Conservation (phyloP, 2,329 filamentous ascomycete genomes). For the Podosphaera fusca region DNA sequence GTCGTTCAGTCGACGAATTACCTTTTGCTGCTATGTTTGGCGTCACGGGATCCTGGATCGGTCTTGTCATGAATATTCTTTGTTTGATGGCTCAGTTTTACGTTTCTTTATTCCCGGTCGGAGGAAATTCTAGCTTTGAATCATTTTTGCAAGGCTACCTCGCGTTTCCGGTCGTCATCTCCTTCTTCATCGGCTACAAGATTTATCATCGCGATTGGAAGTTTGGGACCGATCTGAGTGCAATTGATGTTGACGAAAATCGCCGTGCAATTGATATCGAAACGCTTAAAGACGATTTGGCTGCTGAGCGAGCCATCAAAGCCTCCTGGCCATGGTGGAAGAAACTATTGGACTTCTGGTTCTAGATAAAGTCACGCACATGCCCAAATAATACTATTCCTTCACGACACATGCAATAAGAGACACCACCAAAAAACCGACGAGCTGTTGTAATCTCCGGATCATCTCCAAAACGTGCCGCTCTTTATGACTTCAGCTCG, state of each 20-base stretch:
- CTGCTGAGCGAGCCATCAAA: slow-evolving; percentile 12
- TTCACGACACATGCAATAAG: too few relatives aligned
- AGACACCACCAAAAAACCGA: too few relatives aligned
- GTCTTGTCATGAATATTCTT: slow-evolving; percentile 39
- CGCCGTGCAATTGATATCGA: slow-evolving; percentile 14
- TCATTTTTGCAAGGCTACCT: slow-evolving; percentile 23
- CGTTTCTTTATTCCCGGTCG: slow-evolving; percentile 26
- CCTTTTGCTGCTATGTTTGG: slow-evolving; percentile 28
- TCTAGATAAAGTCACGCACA: not conserved
- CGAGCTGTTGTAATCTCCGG: too few relatives aligned
- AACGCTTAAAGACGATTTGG: slow-evolving; percentile 13
- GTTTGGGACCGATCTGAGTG: slow-evolving; percentile 11
- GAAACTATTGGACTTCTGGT: slow-evolving; percentile 10
- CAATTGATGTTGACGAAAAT: slow-evolving; percentile 12
- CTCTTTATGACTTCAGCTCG: too few relatives aligned
- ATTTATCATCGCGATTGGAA: slow-evolving; percentile 19
- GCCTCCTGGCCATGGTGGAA: slow-evolving; percentile 13
- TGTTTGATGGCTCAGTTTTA: slow-evolving; percentile 36
- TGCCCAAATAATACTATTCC: too few relatives aligned
- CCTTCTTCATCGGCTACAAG: slow-evolving; percentile 44
- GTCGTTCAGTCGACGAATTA: slow-evolving; percentile 26
- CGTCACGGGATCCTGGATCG: slow-evolving; percentile 44
- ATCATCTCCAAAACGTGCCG: too few relatives aligned
- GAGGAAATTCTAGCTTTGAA: slow-evolving; percentile 19
- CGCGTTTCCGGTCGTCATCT: slow-evolving; percentile 30